These are phyloP conservation scores for Morella rubra DNA, from an alignment of 306 rosid species.

Conservation along the genomic window DNA sequence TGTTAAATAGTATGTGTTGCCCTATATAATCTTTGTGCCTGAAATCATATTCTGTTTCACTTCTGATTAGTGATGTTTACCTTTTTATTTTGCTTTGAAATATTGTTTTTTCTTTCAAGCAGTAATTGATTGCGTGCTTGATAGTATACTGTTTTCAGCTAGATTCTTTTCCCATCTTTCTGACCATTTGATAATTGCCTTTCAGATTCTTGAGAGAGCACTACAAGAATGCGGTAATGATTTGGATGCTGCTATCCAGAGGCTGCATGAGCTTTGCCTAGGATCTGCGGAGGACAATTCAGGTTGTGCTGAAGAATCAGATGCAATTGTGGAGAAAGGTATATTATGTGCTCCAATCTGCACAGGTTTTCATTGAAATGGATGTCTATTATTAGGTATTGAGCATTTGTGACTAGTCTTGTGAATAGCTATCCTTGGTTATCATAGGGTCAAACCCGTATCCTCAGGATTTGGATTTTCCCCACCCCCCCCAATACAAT, in stretches of 20 bases:
- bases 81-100: neutral
- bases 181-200: slow-evolving; percentile 14
- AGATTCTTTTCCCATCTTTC: neutral
- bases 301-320: slow-evolving; percentile 33
- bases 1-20: neutral
- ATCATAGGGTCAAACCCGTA: too few relatives aligned
- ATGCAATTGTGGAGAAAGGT: slow-evolving; percentile 50
- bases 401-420: neutral
- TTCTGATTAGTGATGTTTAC: neutral
- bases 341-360: neutral
- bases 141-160: neutral
- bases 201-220: slow-evolving; percentile 78
- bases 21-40: neutral
- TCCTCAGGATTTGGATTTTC: too few relatives aligned
- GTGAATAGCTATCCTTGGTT: neutral
- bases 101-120: neutral
- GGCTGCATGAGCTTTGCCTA: slow-evolving; percentile 63
- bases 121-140: neutral
- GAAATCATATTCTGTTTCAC: neutral
- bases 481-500: too few relatives aligned
- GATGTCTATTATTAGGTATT: neutral
- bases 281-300: slow-evolving; percentile 43
- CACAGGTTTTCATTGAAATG: neutral
- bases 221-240: slow-evolving; percentile 80
- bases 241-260: slow-evolving; percentile 79